Conservation (phyloP, 2,329 filamentous ascomycete genomes). For the Rhinocladiella similis region DNA sequence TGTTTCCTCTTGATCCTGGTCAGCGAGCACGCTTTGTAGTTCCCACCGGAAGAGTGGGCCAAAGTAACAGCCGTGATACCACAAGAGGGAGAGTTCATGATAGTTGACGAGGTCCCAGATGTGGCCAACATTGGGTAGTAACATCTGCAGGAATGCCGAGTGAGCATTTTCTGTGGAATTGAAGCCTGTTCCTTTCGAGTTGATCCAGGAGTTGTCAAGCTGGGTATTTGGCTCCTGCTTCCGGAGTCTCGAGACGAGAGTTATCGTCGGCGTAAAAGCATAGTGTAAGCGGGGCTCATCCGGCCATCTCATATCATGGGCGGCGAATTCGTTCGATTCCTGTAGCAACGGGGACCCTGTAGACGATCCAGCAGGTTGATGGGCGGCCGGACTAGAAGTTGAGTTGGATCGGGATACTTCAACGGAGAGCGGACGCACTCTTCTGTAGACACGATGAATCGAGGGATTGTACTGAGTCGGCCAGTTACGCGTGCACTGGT, state of each 20-base stretch:
- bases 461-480: constrained; percentile 14
- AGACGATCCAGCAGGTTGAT: neutral
- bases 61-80: constrained; percentile 28
- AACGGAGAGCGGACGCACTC: neutral
- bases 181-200: neutral
- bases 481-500: constrained; percentile 33
- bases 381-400: neutral
- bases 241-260: neutral
- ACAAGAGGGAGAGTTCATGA: constrained; percentile 23
- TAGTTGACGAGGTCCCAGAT: constrained; percentile 26
- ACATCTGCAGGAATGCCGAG: constrained; percentile 21
- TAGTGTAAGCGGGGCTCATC: constrained; percentile 7
- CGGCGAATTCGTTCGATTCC: neutral
- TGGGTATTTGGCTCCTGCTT: neutral
- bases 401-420: neutral
- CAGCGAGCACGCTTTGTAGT: constrained; percentile 16
- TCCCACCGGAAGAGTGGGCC: constrained; percentile 22
- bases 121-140: constrained; percentile 20
- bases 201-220: neutral
- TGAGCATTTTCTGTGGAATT: constrained; percentile 12
- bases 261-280: constrained; percentile 1
- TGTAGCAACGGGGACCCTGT: neutral
- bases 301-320: neutral
- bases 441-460: constrained; percentile 16
- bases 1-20: constrained; percentile 5